phyloP scores from a whole-genome alignment of 345 rosid species.

The Citrus hindsii region DNA sequence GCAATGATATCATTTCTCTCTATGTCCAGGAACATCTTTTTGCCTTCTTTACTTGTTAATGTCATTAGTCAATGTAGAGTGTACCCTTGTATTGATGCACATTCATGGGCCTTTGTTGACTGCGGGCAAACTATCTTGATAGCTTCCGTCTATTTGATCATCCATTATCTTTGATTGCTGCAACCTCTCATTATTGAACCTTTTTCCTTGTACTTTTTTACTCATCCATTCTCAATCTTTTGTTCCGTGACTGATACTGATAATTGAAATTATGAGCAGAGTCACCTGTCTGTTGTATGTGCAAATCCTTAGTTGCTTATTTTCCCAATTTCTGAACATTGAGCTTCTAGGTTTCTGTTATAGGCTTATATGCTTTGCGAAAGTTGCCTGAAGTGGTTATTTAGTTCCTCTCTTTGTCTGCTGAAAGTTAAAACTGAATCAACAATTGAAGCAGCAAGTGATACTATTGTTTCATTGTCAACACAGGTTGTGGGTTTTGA shows the following conservation, averaged over 20 bases:
- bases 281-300: neutral
- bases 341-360: neutral
- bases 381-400: neutral
- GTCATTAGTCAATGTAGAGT: neutral
- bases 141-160: neutral
- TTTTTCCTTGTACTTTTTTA: neutral
- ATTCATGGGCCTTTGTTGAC: neutral
- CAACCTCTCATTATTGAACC: neutral
- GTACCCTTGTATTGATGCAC: neutral
- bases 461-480: conserved; percentile 8
- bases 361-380: neutral
- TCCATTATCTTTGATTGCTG: neutral
- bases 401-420: neutral
- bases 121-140: neutral
- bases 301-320: neutral
- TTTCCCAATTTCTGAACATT: neutral
- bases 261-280: neutral
- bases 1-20: neutral
- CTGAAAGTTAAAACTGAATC: neutral
- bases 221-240: neutral
- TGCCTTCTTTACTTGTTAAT: neutral
- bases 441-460: neutral
- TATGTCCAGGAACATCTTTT: neutral
- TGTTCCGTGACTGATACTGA: neutral
- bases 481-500: conserved; percentile 60